Base-by-base conservation (phyloP, 176 grass and related monocot genomes). In the Urochloa ruziziensis region DNA sequence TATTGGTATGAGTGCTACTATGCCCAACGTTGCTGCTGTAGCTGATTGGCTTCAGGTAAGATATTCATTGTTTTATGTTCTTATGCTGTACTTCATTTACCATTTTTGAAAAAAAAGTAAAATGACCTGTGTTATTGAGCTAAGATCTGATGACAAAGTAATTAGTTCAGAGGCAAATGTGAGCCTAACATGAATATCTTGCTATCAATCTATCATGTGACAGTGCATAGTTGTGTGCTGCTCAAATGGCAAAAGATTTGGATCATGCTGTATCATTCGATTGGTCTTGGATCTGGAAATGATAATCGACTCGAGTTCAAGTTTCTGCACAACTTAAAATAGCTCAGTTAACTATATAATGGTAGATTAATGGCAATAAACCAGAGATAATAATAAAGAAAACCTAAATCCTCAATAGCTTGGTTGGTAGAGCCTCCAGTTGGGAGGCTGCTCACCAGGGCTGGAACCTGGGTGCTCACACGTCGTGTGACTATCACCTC, bases 1-100 rank as follows among this genome's bases (percentile, higher is more conserved):
- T 79, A 88, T 98, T 77, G 92, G 93, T 61, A 98, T 98, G 96
- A 98, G 96, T 84, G 96, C 96, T 78, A 98, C 92, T 73, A 98
- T 98, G 96, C 92, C 96, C 77, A 98, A 98, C 25, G 89, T 98
- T 46, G 92, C 86, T 82, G 92, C 89, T 32, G 91, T 95, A 54
- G 96, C 96, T 79, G 84, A 91, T 85, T 98, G 96, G 96, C 92
- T 98, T 86, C 92, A 95, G 92, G 94, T 97, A 90, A 89, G 88
- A 82, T 49, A 34, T 74, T 67, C 40, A 15, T 47, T 84, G 43
- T 25, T 47, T 3, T 77, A 18, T 71, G 15, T 35, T 37, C 23
- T 1, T 75, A n/a, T n/a, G n/a, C n/a, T n/a, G n/a, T n/a, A n/a
- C n/a, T n/a, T n/a, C n/a, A n/a, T n/a, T n/a, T n/a, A n/a, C n/a